Conservation (phyloP, 1,284 basidiomycete species). For the Hemileia vastatrix region DNA sequence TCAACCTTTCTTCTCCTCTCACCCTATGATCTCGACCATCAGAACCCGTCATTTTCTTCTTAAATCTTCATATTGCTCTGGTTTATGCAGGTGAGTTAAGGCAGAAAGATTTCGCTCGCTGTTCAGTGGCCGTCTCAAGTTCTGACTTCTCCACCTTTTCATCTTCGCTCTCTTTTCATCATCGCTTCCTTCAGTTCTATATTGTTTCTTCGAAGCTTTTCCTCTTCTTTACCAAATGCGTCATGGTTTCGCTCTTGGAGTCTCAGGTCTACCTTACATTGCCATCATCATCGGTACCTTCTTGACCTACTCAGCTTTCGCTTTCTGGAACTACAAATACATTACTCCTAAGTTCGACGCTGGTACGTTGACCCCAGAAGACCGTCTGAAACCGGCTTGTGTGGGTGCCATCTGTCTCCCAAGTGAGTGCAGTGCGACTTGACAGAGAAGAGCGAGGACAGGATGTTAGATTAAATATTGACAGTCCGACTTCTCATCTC, state of each 20-base stretch:
- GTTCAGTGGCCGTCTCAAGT: too few relatives aligned
- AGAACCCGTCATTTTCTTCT: too few relatives aligned
- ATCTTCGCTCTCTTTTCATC: too few relatives aligned
- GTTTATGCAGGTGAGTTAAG: too few relatives aligned
- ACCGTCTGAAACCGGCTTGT: conserved; percentile 31
- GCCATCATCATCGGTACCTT: background rate
- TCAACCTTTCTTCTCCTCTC: too few relatives aligned
- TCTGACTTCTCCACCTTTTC: too few relatives aligned
- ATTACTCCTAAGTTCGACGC: background rate
- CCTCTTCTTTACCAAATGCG: background rate
- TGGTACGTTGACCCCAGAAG: conserved; percentile 30
- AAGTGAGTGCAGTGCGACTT: background rate
- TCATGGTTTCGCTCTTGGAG: background rate
- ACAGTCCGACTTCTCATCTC: background rate
- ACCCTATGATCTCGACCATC: too few relatives aligned
- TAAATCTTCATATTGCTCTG: too few relatives aligned
- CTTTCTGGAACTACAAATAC: background rate
- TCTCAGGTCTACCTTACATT: background rate
- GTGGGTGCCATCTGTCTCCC: conserved; percentile 27
- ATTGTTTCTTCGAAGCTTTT: background rate
- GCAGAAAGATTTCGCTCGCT: too few relatives aligned
- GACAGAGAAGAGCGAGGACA: background rate
- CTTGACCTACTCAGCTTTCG: background rate
- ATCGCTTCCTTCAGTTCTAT: too few relatives aligned
- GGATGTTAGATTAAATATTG: background rate